Percentiles rank a stretch among this genome's conserved stretches.
Evolutionary conservation across 148 eudicot genomes (phyloP).

Genomic region (Fagopyrum homotropicum): DNA sequence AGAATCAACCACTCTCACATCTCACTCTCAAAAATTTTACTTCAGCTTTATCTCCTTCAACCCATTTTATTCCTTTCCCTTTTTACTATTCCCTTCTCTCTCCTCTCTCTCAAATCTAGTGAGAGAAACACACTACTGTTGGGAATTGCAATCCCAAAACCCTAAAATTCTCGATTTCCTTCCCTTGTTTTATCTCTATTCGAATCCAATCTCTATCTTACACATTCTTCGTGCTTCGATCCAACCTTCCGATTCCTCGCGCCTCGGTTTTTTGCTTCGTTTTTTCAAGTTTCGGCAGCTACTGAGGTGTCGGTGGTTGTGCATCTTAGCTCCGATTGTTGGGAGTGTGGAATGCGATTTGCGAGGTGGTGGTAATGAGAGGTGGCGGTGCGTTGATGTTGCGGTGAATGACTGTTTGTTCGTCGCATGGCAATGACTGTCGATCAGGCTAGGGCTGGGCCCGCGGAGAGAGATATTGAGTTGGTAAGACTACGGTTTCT

Average conservation of each 20-base stretch:
- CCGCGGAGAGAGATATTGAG: slow-evolving; percentile 33
- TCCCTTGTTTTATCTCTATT: neutral
- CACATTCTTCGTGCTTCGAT: slow-evolving; percentile 5
- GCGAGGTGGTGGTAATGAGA: neutral
- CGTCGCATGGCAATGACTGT: slow-evolving; percentile 23
- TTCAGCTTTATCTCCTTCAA: neutral
- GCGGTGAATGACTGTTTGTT: slow-evolving; percentile 16
- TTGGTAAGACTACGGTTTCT: slow-evolving; percentile 24
- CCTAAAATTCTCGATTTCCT: slow-evolving; percentile 2
- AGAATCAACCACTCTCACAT: slow-evolving; percentile 5
- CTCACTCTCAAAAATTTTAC: neutral
- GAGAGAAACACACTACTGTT: slow-evolving; percentile 1
- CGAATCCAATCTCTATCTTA: neutral
- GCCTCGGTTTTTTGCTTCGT: neutral
- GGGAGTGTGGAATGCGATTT: neutral
- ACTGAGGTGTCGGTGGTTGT: neutral
- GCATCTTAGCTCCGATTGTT: neutral
- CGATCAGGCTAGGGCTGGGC: slow-evolving; percentile 33
- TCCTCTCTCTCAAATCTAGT: neutral
- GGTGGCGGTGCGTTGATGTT: slow-evolving; percentile 8
- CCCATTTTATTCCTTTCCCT: neutral
- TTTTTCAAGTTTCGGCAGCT: neutral
- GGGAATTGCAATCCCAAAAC: slow-evolving; percentile 9
- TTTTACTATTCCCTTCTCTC: neutral
- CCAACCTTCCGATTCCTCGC: neutral